A percentile compares a stretch with the other conserved stretches of the same genome.
These are phyloP conservation scores for Paspalum notatum DNA, from an alignment of 176 grass and related monocot genomes.

Conservation along the genomic window DNA sequence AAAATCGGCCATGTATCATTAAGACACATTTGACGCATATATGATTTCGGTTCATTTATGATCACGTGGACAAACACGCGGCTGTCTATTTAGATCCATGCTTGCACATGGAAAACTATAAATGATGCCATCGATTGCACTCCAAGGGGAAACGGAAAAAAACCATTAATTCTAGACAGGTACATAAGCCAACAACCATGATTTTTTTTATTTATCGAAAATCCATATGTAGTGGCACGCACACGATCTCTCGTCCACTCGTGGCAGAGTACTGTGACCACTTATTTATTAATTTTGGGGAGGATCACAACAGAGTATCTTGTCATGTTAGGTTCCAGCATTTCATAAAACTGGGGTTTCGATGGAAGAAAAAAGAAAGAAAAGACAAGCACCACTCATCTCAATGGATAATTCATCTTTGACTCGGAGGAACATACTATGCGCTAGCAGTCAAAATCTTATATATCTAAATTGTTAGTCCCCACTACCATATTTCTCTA, in stretches of 20 bases:
- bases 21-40: not conserved
- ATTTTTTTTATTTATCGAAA: not conserved
- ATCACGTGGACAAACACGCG: not conserved
- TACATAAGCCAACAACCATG: not conserved
- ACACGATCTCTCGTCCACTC: no score
- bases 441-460: no score
- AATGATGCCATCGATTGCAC: not conserved
- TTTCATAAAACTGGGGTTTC: not conserved
- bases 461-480: no score
- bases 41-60: not conserved
- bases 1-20: not conserved
- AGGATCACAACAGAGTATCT: not conserved
- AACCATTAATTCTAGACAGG: not conserved
- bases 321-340: no score
- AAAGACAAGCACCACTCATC: not conserved
- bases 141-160: not conserved
- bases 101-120: not conserved
- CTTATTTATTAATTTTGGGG: no score
- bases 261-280: no score
- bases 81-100: constrained; percentile 11
- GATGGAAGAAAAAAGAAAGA: not conserved
- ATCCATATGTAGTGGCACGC: no score
- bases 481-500: no score
- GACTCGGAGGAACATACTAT: no score
- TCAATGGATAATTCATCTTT: no score